Evolutionary conservation across 208 protist species (phyloP).

Genomic region (Tritrichomonas foetus): DNA sequence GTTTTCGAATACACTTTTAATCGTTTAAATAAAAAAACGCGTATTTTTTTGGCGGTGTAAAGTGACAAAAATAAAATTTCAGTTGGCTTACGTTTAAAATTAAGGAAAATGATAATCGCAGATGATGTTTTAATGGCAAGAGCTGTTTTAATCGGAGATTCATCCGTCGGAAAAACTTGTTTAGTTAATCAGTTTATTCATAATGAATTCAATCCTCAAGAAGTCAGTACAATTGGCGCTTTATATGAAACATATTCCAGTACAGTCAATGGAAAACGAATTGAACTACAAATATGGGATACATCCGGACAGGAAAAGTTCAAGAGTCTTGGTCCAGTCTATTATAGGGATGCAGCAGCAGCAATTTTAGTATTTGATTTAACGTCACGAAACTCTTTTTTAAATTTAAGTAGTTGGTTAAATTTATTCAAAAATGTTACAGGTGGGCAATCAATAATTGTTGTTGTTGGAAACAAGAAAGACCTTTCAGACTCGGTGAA

Average conservation of each 20-base stretch:
- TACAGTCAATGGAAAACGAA: neutral
- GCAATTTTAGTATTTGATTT: neutral
- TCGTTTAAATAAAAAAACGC: too few relatives aligned
- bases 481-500: neutral
- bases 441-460: neutral
- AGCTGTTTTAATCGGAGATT: neutral
- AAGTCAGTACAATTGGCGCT: neutral
- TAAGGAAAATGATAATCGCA: too few relatives aligned
- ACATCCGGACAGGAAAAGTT: constrained; percentile 18
- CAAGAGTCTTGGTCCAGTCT: neutral
- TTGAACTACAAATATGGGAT: constrained; percentile 3
- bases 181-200: neutral
- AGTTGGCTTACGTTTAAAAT: too few relatives aligned
- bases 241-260: neutral
- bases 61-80: too few relatives aligned
- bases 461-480: constrained; percentile 9
- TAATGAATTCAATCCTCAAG: neutral
- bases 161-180: neutral
- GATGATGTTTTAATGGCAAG: too few relatives aligned
- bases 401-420: neutral
- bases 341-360: neutral
- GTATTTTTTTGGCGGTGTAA: too few relatives aligned
- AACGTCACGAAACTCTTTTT: neutral
- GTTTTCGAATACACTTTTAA: too few relatives aligned
- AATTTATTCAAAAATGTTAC: neutral